phyloP scores from a whole-genome alignment of 106 monocot genomes.

The Posidonia australis region DNA sequence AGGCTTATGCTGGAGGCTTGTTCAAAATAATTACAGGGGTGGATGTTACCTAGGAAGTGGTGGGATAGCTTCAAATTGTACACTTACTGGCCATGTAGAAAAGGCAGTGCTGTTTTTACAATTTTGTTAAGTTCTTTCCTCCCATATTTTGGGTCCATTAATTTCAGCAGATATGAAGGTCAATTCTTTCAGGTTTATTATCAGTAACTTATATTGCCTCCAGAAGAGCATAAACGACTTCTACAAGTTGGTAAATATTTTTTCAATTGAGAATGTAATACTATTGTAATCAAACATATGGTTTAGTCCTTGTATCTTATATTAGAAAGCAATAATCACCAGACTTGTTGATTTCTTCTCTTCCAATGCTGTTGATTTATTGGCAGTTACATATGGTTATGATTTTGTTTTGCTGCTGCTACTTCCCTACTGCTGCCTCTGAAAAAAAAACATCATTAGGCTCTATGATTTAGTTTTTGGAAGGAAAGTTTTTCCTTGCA shows the following conservation, averaged over 20 bases:
- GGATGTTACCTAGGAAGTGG: background rate
- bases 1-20: background rate
- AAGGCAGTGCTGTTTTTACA: background rate
- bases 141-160: background rate
- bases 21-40: background rate
- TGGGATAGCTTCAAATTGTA: background rate
- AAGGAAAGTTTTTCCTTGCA: too few species aligned
- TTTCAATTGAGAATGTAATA: background rate
- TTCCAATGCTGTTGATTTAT: too few species aligned
- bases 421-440: too few species aligned
- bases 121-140: background rate
- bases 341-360: too few species aligned
- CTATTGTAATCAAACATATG: background rate
- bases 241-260: background rate
- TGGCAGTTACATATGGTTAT: too few species aligned
- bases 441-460: too few species aligned
- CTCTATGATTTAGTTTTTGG: too few species aligned
- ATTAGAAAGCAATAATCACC: background rate
- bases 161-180: background rate
- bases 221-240: background rate
- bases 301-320: background rate
- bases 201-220: conserved; percentile 1
- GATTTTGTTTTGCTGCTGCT: too few species aligned
- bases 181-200: conserved; percentile 3
- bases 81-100: background rate